These are phyloP conservation scores for Citrus mangshanensis DNA, from an alignment of 345 rosid genomes.

Conservation along the genomic window DNA sequence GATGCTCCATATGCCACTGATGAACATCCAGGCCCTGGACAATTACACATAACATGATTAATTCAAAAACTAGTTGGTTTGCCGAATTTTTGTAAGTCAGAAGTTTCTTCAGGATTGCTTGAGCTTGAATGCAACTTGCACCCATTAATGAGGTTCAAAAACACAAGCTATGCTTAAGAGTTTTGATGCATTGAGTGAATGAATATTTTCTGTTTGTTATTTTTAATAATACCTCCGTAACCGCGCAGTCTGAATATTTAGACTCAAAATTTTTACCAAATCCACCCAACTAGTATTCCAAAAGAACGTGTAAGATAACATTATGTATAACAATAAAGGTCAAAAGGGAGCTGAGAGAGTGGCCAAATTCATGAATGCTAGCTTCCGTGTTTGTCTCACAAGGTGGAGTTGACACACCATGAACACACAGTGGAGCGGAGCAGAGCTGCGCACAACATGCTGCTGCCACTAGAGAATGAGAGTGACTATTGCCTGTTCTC, in stretches of 20 bases:
- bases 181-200: too few species aligned
- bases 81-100: neutral
- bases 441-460: neutral
- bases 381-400: neutral
- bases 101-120: neutral
- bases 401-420: conserved; percentile 5
- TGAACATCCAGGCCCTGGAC: conserved; percentile 97
- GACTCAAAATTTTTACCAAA: too few species aligned
- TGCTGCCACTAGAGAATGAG: neutral
- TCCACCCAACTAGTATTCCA: too few species aligned
- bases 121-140: too few species aligned
- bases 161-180: neutral
- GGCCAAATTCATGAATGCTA: neutral
- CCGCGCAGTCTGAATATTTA: too few species aligned
- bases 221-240: neutral
- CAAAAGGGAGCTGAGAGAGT: neutral
- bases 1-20: conserved; percentile 96
- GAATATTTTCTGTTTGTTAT: neutral
- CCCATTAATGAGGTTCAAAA: neutral
- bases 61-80: neutral
- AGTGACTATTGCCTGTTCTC: neutral
- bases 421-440: conserved; percentile 1
- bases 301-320: too few species aligned
- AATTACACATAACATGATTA: neutral
- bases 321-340: neutral